These are phyloP conservation scores for Marasmius tenuissimus DNA, from an alignment of 1,284 basidiomycete species.

Conservation along the genomic window DNA sequence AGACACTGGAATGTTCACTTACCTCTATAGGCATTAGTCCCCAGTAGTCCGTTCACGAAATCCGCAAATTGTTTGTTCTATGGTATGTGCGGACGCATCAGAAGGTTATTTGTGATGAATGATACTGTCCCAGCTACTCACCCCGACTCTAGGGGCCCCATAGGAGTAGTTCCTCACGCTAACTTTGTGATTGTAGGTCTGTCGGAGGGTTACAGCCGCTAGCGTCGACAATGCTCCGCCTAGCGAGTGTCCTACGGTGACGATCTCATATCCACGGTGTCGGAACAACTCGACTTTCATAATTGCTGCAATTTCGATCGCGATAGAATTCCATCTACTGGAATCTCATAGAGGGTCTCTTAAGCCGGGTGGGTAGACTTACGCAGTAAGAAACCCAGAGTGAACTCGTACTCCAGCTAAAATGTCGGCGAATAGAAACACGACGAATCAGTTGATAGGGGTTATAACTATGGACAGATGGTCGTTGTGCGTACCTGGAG, in stretches of 20 bases:
- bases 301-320: slow-evolving; percentile 7
- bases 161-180: slow-evolving; percentile 6
- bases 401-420: slow-evolving; percentile 16
- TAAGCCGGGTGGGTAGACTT: not conserved
- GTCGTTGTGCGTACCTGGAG: not conserved
- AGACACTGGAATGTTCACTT: not conserved
- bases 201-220: slow-evolving; percentile 39
- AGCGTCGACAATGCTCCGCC: slow-evolving; percentile 47
- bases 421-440: not conserved
- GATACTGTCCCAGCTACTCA: not conserved
- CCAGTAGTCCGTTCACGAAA: slow-evolving; percentile 14
- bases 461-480: not conserved
- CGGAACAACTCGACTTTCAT: slow-evolving; percentile 13
- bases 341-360: slow-evolving; percentile 18
- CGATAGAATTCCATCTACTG: slow-evolving; percentile 22
- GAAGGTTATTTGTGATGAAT: not conserved
- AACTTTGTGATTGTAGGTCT: slow-evolving; percentile 34
- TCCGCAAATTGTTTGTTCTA: slow-evolving; percentile 14
- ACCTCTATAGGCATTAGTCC: slow-evolving; percentile 30
- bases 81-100: not conserved
- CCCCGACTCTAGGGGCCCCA: slow-evolving; percentile 11
- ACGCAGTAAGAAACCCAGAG: slow-evolving; percentile 23
- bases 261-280: slow-evolving; percentile 31
- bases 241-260: slow-evolving; percentile 48
- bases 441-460: not conserved